Evolutionary conservation across 208 protist genomes (phyloP).

Genomic region (Wallacemonas rigidus): DNA sequence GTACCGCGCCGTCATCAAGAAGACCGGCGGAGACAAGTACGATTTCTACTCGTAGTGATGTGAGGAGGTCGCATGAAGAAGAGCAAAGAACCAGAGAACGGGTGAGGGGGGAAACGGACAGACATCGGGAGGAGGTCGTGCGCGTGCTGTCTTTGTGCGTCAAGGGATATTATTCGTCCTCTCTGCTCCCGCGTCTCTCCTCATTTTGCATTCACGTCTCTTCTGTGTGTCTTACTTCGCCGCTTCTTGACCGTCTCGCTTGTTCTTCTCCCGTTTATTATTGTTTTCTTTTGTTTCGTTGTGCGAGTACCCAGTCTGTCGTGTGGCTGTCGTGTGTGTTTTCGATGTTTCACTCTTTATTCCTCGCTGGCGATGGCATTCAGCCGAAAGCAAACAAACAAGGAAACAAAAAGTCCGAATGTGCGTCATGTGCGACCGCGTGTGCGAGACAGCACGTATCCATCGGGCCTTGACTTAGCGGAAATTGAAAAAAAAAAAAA

Average conservation of each 20-base stretch:
- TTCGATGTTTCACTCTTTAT: background rate
- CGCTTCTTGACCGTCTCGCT: background rate
- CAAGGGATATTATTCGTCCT: too few relatives aligned
- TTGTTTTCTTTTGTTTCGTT: background rate
- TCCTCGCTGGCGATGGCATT: background rate
- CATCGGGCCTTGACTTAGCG: too few relatives aligned
- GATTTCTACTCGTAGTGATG: slow-evolving; percentile 81
- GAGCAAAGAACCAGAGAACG: background rate
- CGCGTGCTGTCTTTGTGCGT: too few relatives aligned
- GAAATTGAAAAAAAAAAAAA: too few relatives aligned
- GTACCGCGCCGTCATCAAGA: slow-evolving; percentile 91
- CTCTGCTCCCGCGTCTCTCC: too few relatives aligned
- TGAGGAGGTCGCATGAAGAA: slow-evolving; percentile 16
- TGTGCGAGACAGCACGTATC: too few relatives aligned
- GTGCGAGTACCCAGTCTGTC: background rate
- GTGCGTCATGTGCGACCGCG: too few relatives aligned
- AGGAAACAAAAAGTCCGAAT: background rate
- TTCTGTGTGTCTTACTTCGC: background rate
- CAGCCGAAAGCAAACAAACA: background rate
- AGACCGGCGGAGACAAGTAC: slow-evolving; percentile 82
- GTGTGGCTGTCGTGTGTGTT: background rate
- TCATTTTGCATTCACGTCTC: too few relatives aligned
- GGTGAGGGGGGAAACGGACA: background rate
- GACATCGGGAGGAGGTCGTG: background rate
- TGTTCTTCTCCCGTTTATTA: slow-evolving; percentile 1